These are phyloP conservation scores for Primulina eburnea DNA, from an alignment of 257 asterid species.

Conservation along the genomic window DNA sequence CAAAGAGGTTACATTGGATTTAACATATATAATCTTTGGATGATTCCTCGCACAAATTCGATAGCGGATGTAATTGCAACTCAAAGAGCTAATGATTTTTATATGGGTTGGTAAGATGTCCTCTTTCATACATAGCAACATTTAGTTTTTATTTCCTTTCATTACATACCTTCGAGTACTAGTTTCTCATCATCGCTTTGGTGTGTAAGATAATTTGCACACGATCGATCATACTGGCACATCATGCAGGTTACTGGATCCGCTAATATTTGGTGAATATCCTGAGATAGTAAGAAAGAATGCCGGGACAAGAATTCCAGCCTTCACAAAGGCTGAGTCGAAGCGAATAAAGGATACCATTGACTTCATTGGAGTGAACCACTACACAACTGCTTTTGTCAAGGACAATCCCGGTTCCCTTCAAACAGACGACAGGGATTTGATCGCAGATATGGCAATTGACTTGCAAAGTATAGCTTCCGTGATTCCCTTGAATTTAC, in stretches of 20 bases:
- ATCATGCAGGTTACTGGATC: slow-evolving; percentile 47
- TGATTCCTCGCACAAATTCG: too few species aligned
- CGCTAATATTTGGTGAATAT: slow-evolving; percentile 60
- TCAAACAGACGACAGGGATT: slow-evolving; percentile 25
- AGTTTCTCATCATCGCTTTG: background rate
- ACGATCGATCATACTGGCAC: too few species aligned
- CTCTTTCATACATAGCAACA: too few species aligned
- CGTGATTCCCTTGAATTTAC: too few species aligned
- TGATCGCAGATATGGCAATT: slow-evolving; percentile 35
- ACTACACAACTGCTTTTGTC: slow-evolving; percentile 31
- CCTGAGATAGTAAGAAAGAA: slow-evolving; percentile 46
- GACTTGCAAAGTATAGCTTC: background rate
- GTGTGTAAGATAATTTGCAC: background rate
- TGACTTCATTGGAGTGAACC: slow-evolving; percentile 63
- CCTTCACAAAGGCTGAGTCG: slow-evolving; percentile 38
- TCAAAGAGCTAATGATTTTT: slow-evolving; percentile 33
- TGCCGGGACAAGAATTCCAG: slow-evolving; percentile 49
- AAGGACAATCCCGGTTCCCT: slow-evolving; percentile 33
- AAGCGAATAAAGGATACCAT: slow-evolving; percentile 51
- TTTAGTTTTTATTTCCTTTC: too few species aligned
- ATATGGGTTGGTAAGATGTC: slow-evolving; percentile 30
- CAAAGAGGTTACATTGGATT: too few species aligned
- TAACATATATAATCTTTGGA: too few species aligned
- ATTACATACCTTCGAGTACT: background rate
- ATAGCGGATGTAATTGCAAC: too few species aligned